Evolutionary conservation across 306 rosid genomes (phyloP), one percentile per base, ranked within the genome.

Genomic region (Psophocarpus tetragonolobus): DNA sequence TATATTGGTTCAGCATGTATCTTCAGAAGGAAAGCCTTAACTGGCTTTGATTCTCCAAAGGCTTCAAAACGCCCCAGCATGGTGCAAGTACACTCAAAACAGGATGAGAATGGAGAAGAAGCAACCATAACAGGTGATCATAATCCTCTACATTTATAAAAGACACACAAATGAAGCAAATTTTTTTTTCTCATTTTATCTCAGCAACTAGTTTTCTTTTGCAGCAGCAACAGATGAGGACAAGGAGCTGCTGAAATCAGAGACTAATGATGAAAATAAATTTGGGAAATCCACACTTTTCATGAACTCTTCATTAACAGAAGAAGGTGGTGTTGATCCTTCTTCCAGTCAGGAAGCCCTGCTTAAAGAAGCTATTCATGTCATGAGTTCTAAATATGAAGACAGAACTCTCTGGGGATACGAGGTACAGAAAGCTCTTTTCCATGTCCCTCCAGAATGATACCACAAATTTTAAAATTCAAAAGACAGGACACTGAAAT

Each of bases 361-460:
- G 74, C 97, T 92, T 68, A 94, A 94, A 84, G 98, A 92, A 84
- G 98, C 98, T 76, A 88, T 94, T 82, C 97, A 90, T 39, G 98
- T 94, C 13, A 92, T 94, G 86, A 84, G 95, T 77, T 83, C 95
- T 50, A 90, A 88, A 60, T 94, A 92, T 20, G 98, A 94, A 88
- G 98, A 94, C 85, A 87, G 88, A 85, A 94, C 98, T 8, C 93
- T 85, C 0, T 92, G 98, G 98, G 98, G 98, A 80, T 66, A 81
- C 0, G 97, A 94, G 97, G 98, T 94, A 47, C 57, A 8, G 3
- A 77, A 38, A 53, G 48, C 54, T 60, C 82, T 69, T 45, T 67
- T 71, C 15, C 29, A 62, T 77, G 35, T 26, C 32, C 68, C 61
- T 50, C 48, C 32, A 47, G 15, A 5, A 53, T 53, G 60, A 20